A percentile compares a stretch with the other conserved stretches of the same genome.
Conservation (phyloP, 2,329 filamentous ascomycete species). For the Fusarium sp. region DNA sequence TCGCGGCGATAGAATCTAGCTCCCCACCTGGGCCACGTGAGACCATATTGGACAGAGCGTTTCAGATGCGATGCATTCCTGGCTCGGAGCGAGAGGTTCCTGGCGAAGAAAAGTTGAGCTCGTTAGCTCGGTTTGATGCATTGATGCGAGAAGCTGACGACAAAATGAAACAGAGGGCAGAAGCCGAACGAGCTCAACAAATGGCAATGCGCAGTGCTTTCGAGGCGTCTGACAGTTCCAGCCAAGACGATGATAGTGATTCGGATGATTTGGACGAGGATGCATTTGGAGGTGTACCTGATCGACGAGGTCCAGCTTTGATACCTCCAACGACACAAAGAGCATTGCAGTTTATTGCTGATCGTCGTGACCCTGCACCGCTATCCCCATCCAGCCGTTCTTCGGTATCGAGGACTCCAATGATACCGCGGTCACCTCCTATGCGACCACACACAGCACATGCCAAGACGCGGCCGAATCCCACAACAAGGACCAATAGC, state of each 20-base stretch:
- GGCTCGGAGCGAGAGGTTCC: slow-evolving; percentile 66
- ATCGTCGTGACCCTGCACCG: slow-evolving; percentile 54
- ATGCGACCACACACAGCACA: slow-evolving; percentile 67
- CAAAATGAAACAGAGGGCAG: slow-evolving; percentile 58
- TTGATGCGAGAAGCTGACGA: slow-evolving; percentile 72
- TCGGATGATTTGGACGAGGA: slow-evolving; percentile 57
- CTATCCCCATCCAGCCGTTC: slow-evolving; percentile 52
- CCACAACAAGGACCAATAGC: slow-evolving; percentile 61
- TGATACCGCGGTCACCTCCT: slow-evolving; percentile 42
- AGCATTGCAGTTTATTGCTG: slow-evolving; percentile 64
- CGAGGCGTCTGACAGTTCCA: slow-evolving; percentile 63
- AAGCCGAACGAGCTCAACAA: slow-evolving; percentile 50
- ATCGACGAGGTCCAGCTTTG: slow-evolving; percentile 48
- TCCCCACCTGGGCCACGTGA: slow-evolving; percentile 69
- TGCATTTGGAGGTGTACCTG: slow-evolving; percentile 55
- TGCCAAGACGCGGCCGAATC: slow-evolving; percentile 60
- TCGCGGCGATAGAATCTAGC: slow-evolving; percentile 56
- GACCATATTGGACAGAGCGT: slow-evolving; percentile 75
- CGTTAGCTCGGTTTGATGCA: slow-evolving; percentile 73
- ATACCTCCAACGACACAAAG: slow-evolving; percentile 63
- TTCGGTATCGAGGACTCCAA: slow-evolving; percentile 46
- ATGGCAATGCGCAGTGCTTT: slow-evolving; percentile 61
- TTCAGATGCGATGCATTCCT: slow-evolving; percentile 72
- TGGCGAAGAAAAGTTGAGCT: slow-evolving; percentile 73
- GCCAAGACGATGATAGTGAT: slow-evolving; percentile 55